Base-by-base conservation (phyloP, 345 rosid species). In the Aegle marmelos region DNA sequence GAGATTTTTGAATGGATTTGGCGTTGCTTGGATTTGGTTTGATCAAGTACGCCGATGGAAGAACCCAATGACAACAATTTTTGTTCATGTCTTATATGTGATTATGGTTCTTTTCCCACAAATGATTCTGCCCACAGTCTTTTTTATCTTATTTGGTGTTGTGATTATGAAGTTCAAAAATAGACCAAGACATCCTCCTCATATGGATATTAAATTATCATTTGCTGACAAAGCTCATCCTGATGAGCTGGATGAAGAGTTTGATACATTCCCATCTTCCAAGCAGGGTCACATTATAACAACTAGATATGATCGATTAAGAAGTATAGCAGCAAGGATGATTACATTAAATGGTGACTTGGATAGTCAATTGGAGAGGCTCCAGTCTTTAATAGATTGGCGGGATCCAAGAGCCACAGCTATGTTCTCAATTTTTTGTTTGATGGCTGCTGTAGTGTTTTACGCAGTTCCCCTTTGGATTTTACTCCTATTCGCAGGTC, bases 171-270 rank as follows among this genome's bases (percentile, higher is more conserved):
- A 66, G 36, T 83, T 70, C 57, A 48, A 62, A 25, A 75, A 53
- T 67, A 79, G 92, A 83, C 89, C 92, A 21, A 84, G 83, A 59
- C 79, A 81, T 58, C 90, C 90, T 56, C 84, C 86, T 6, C 85
- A 79, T 79, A 75, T 87, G 85, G 90, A 89, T 62, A 80, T 80
- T 2, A 79, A 68, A 22, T 33, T 89, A 36, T 89, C 92, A 2
- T 81, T 76, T 2, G 82, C 83, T 0, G 90, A 87, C 13, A 60
- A 56, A 1, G 81, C 78, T 0, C 72, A 58, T 45, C 39, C 78
- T 2, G 89, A 85, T 41, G 92, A 87, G 37, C 63, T 84, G n/a
- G 88, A 87, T 22, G 92, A 89, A 76, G 92, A 89, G 75, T 78
- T 89, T 9, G 92, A 87, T 7, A 80, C 90, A 11, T 87, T 84